phyloP scores from a whole-genome alignment of 148 eudicot genomes.

The Silene conica region DNA sequence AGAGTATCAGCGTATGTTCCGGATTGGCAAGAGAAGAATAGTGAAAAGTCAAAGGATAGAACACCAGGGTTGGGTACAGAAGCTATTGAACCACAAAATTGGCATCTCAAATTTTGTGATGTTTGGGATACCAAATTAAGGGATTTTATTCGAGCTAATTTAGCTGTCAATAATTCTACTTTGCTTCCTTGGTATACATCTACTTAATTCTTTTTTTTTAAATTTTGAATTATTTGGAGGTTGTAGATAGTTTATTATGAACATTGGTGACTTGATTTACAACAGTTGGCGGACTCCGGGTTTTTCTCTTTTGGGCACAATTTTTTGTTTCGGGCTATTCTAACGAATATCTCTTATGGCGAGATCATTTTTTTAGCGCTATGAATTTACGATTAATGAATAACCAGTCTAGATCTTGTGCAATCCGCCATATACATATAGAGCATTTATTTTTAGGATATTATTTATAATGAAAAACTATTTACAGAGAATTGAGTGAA shows the following conservation, averaged over 20 bases:
- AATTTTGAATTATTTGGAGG: not conserved
- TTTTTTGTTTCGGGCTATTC: too few relatives aligned
- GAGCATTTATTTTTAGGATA: too few relatives aligned
- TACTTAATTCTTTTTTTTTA: not conserved
- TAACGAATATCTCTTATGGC: too few relatives aligned
- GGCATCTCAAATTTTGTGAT: slow-evolving; percentile 67
- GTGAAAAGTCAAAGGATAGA: slow-evolving; percentile 81
- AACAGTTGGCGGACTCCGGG: too few relatives aligned
- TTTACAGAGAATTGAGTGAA: too few relatives aligned
- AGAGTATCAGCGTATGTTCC: slow-evolving; percentile 91
- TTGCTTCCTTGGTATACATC: slow-evolving; percentile 60
- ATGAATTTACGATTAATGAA: too few relatives aligned
- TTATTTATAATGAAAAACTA: too few relatives aligned
- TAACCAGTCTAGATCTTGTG: too few relatives aligned
- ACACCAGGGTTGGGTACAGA: slow-evolving; percentile 92
- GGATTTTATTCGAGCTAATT: slow-evolving; percentile 59
- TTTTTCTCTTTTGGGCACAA: too few relatives aligned
- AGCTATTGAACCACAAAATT: slow-evolving; percentile 77
- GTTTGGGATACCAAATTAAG: slow-evolving; percentile 88
- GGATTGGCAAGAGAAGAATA: slow-evolving; percentile 82
- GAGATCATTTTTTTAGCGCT: too few relatives aligned
- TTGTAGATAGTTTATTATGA: too few relatives aligned
- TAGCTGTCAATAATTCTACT: slow-evolving; percentile 60
- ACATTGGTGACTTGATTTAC: not conserved
- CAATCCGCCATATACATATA: too few relatives aligned